Percentiles rank a stretch among this genome's conserved stretches.
Evolutionary conservation across 148 eudicot genomes (phyloP).

Genomic region (Persicaria tinctoria): DNA sequence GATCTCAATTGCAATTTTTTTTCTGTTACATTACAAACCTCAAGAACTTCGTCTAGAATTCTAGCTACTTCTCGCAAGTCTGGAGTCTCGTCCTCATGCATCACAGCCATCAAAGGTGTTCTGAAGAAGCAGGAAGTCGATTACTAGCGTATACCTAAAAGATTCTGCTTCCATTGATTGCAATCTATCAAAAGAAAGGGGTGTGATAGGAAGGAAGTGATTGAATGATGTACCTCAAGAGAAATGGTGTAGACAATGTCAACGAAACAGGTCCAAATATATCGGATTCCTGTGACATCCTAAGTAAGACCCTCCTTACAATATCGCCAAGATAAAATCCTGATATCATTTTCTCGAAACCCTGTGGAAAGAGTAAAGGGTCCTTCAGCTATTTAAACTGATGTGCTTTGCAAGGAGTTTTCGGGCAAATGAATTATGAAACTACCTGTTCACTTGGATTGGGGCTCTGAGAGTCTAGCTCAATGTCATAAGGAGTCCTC

Average conservation of each 20-base stretch:
- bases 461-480: slow-evolving; percentile 76
- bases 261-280: slow-evolving; percentile 56
- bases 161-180: background rate
- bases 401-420: background rate
- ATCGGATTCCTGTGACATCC: slow-evolving; percentile 72
- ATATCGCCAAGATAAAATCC: slow-evolving; percentile 96
- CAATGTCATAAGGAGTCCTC: slow-evolving; percentile 72
- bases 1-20: background rate
- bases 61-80: slow-evolving; percentile 65
- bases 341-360: slow-evolving; percentile 95
- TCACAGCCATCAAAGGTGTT: slow-evolving; percentile 54
- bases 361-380: slow-evolving; percentile 27
- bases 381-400: background rate
- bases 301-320: slow-evolving; percentile 69
- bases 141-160: background rate
- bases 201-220: background rate
- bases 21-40: slow-evolving; percentile 23
- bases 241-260: slow-evolving; percentile 39
- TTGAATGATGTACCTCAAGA: slow-evolving; percentile 42
- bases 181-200: background rate
- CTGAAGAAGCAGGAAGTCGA: slow-evolving; percentile 24
- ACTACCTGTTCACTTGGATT: slow-evolving; percentile 78
- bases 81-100: slow-evolving; percentile 78
- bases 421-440: background rate
- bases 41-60: slow-evolving; percentile 56